Conservation (phyloP, 371 early-diverging fungal species). For the Lichtheimia corymbifera region DNA sequence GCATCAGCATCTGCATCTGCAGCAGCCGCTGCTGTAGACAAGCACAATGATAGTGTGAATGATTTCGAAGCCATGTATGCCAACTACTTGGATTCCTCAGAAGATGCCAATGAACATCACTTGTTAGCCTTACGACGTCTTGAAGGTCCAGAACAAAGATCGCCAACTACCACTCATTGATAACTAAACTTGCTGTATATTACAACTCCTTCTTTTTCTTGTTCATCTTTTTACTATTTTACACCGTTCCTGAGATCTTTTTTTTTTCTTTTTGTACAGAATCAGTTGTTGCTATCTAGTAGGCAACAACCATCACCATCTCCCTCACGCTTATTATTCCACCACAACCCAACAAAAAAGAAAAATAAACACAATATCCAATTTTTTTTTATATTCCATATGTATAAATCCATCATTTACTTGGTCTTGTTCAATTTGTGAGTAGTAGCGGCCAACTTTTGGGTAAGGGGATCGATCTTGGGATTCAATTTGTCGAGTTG, state of each 20-base stretch:
- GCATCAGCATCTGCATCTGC: neutral
- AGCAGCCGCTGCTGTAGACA: neutral
- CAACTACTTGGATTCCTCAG: slow-evolving; percentile 7
- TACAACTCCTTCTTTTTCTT: neutral
- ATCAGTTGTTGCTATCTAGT: too few relatives aligned
- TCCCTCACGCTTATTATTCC: too few relatives aligned
- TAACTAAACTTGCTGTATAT: neutral
- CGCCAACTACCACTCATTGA: slow-evolving; percentile 6
- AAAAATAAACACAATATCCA: too few relatives aligned
- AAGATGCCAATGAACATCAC: slow-evolving; percentile 13
- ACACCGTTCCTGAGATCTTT: neutral
- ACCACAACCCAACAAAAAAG: too few relatives aligned
- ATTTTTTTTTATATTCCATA: neutral
- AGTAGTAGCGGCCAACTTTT: slow-evolving; percentile 42
- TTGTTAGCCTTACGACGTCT: slow-evolving; percentile 11
- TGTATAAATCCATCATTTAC: slow-evolving; percentile 15
- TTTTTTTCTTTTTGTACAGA: neutral
- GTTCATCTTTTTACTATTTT: neutral
- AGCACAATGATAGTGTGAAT: slow-evolving; percentile 6
- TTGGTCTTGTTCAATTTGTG: slow-evolving; percentile 48
- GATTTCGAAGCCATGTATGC: slow-evolving; percentile 13
- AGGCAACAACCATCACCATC: too few relatives aligned
- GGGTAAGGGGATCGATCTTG: slow-evolving; percentile 48
- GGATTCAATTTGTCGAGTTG: slow-evolving; percentile 28
- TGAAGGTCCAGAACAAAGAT: slow-evolving; percentile 9